phyloP scores from a whole-genome alignment of 345 rosid species.

The Chamaenerion angustifolium region DNA sequence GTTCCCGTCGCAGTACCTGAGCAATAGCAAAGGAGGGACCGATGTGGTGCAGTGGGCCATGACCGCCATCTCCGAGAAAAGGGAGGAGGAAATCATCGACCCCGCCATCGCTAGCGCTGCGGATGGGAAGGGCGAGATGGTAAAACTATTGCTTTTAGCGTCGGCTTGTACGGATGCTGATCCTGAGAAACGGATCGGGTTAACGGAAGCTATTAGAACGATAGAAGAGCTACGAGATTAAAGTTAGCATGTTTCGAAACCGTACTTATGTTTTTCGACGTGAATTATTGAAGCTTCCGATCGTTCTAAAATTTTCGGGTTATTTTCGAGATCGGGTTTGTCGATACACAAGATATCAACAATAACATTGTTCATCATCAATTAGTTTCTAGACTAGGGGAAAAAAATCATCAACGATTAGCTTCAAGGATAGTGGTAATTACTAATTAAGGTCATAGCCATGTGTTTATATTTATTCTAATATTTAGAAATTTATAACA shows the following conservation, averaged over 20 bases:
- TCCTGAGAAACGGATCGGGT: conserved; percentile 32
- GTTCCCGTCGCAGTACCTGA: conserved; percentile 46
- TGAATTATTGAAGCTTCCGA: too few relatives aligned
- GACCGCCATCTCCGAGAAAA: conserved; percentile 28
- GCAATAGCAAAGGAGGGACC: conserved; percentile 28
- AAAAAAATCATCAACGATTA: too few relatives aligned
- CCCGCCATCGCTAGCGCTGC: conserved; percentile 30
- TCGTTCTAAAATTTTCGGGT: too few relatives aligned
- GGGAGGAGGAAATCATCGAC: conserved; percentile 44
- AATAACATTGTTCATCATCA: too few relatives aligned
- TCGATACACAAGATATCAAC: too few relatives aligned
- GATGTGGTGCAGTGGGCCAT: conserved; percentile 45
- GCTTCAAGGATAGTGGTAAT: too few relatives aligned
- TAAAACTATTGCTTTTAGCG: conserved; percentile 42
- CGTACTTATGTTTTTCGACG: too few relatives aligned
- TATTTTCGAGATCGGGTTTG: too few relatives aligned
- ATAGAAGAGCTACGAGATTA: conserved; percentile 21
- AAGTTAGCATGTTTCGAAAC: background rate
- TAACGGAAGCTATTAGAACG: conserved; percentile 40
- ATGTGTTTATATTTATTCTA: too few relatives aligned
- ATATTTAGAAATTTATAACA: too few relatives aligned
- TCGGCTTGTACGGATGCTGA: conserved; percentile 33
- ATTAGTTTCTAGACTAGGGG: too few relatives aligned
- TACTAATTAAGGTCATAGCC: too few relatives aligned
- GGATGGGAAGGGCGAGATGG: conserved; percentile 21